These are phyloP conservation scores for Chloris gayana DNA, from an alignment of 176 grass and related monocot species.

Conservation along the genomic window DNA sequence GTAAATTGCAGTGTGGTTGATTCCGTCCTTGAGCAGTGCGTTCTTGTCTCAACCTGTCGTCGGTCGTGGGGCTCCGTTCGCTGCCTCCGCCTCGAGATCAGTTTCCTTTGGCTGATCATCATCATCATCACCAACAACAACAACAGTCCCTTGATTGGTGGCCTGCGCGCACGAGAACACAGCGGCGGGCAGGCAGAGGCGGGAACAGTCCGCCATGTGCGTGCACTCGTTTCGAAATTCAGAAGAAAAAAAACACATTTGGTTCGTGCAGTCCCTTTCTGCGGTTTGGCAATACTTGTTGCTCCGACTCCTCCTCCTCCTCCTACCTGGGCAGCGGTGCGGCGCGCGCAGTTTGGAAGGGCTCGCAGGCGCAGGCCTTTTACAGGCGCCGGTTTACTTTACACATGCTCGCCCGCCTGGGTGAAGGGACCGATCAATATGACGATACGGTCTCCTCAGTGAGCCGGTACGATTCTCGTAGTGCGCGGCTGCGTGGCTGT, in stretches of 20 bases:
- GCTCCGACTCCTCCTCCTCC: no score
- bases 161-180: not conserved
- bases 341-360: slow-evolving; percentile 23
- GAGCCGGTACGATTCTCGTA: not conserved
- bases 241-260: no score
- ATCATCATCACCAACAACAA: not conserved
- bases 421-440: no score
- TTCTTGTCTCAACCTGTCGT: slow-evolving; percentile 5
- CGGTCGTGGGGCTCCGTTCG: not conserved
- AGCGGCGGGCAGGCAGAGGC: not conserved
- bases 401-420: not conserved
- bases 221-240: not conserved
- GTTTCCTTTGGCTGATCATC: not conserved
- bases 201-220: not conserved
- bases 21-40: slow-evolving; percentile 36
- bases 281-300: not conserved
- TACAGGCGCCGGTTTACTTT: not conserved
- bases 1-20: no score
- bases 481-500: not conserved
- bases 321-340: not conserved
- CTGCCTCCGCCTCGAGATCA: slow-evolving; percentile 36
- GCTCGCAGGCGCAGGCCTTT: not conserved
- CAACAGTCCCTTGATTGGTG: not conserved
- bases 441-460: no score
- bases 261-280: not conserved